These are phyloP conservation scores for Selenicereus undatus DNA, from an alignment of 148 eudicot species.

Conservation along the genomic window DNA sequence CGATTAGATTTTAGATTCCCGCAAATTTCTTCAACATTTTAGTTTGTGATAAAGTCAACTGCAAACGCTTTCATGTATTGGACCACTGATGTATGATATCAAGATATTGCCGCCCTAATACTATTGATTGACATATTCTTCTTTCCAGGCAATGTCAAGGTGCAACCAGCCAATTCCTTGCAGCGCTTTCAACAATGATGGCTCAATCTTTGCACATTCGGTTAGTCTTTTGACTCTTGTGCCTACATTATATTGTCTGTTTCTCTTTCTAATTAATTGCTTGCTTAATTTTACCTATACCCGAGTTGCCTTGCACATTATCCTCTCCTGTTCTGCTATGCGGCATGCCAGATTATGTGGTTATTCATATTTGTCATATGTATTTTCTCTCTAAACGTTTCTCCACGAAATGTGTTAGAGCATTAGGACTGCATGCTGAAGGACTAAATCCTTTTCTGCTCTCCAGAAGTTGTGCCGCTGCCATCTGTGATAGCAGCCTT, in stretches of 20 bases:
- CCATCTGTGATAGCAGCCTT: too few species aligned
- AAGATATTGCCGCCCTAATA: neutral
- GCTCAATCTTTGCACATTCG: slow-evolving; percentile 83
- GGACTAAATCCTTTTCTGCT: too few species aligned
- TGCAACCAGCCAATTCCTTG: slow-evolving; percentile 85
- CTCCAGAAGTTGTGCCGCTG: too few species aligned
- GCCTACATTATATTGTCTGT: slow-evolving; percentile 1
- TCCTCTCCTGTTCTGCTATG: neutral
- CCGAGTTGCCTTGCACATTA: neutral
- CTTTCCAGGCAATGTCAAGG: slow-evolving; percentile 71
- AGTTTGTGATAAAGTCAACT: neutral
- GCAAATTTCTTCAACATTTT: neutral
- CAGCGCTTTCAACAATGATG: slow-evolving; percentile 80
- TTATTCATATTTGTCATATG: neutral
- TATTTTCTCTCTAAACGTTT: neutral
- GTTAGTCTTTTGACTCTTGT: slow-evolving; percentile 34
- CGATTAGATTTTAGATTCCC: neutral
- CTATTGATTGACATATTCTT: slow-evolving; percentile 7
- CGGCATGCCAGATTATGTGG: neutral
- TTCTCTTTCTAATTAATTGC: neutral
- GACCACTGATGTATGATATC: neutral
- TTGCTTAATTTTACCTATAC: neutral
- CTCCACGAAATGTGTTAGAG: too few species aligned
- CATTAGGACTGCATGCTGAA: too few species aligned
- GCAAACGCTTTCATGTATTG: neutral